Evolutionary conservation across 2,329 filamentous ascomycete species (phyloP).

Genomic region (Aspergillus costaricaensis): DNA sequence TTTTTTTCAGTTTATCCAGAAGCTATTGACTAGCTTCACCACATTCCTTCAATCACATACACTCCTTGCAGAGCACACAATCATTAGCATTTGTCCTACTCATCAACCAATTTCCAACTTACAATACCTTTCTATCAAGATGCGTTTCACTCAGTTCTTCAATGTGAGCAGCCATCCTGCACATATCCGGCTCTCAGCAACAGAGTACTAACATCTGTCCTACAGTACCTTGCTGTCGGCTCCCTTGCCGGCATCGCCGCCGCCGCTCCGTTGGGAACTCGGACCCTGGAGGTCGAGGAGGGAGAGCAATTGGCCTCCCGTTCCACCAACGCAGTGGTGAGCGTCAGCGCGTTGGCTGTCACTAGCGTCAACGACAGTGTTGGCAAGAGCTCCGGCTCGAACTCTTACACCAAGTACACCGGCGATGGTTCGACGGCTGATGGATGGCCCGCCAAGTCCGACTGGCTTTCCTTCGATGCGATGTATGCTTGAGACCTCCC

Average conservation of each 20-base stretch:
- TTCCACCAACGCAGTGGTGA: conserved; percentile 4
- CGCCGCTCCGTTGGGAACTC: conserved; percentile 4
- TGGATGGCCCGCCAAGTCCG: conserved; percentile 27
- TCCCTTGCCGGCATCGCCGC: background rate
- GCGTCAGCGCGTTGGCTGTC: background rate
- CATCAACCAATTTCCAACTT: background rate
- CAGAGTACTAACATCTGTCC: background rate
- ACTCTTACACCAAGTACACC: conserved; percentile 21
- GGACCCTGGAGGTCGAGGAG: conserved; percentile 1
- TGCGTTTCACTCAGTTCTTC: conserved; percentile 6
- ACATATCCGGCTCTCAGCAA: too few relatives aligned
- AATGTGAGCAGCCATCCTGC: background rate
- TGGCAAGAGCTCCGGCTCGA: background rate
- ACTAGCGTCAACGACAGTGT: background rate
- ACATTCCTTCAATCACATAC: conserved; percentile 2
- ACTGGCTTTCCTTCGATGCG: conserved; percentile 26
- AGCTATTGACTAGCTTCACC: conserved; percentile 7
- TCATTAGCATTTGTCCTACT: background rate
- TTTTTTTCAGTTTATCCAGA: background rate
- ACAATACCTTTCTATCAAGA: background rate
- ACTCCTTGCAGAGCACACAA: conserved; percentile 2
- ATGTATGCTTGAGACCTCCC: conserved; percentile 17
- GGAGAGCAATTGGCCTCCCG: conserved; percentile 1
- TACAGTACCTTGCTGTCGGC: background rate
- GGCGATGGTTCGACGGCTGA: conserved; percentile 23